Evolutionary conservation across 2,329 filamentous ascomycete genomes (phyloP).

Genomic region (Colletotrichum graminicola): DNA sequence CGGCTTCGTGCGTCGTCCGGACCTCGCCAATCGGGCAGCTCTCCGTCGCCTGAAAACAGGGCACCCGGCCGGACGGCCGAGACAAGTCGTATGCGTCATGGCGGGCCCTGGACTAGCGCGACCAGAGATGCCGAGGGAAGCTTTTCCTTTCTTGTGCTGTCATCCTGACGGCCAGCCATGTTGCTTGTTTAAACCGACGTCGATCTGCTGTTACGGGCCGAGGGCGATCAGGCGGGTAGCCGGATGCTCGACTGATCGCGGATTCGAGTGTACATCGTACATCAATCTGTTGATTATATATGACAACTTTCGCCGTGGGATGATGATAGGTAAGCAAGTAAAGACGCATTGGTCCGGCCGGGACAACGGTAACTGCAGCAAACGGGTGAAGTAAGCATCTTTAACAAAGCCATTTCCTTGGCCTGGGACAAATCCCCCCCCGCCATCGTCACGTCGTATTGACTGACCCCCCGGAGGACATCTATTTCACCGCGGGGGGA

Average conservation of each 20-base stretch:
- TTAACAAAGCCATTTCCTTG: neutral
- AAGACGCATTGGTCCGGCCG: no score
- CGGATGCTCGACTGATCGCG: neutral
- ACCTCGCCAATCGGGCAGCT: neutral
- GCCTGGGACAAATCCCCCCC: neutral
- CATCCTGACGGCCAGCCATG: neutral
- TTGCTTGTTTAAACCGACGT: neutral
- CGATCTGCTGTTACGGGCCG: neutral
- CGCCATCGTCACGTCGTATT: neutral
- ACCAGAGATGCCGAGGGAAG: neutral
- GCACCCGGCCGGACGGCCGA: neutral
- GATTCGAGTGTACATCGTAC: neutral
- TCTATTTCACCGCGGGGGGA: no score
- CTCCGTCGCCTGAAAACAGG: neutral
- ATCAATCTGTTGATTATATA: fast-evolving
- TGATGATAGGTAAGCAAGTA: no score
- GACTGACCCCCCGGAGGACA: neutral
- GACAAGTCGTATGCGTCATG: slow-evolving; percentile 10
- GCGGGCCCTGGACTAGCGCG: neutral
- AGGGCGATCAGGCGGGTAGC: neutral
- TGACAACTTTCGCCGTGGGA: neutral
- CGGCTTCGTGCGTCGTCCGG: neutral
- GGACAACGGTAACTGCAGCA: neutral
- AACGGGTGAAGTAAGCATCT: neutral
- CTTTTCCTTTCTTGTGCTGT: neutral